Conservation (phyloP, 2,329 filamentous ascomycete species). For the Aspergillus sp. region DNA sequence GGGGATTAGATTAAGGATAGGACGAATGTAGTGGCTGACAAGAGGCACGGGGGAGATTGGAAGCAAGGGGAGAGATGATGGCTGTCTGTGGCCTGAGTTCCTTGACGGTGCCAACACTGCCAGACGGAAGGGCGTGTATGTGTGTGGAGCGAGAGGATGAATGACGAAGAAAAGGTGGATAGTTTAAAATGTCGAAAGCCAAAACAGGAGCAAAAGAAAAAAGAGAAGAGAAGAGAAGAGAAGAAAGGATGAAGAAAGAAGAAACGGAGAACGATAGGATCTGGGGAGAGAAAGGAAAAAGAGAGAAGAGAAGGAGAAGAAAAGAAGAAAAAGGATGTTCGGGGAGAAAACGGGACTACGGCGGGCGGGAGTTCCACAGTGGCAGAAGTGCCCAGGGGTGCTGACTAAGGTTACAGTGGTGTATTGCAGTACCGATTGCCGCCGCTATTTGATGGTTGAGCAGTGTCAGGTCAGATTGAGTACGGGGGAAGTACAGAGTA, state of each 20-base stretch:
- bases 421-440: too few species aligned
- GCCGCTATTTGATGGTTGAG: too few species aligned
- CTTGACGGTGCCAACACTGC: not conserved
- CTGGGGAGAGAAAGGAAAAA: conserved; percentile 5
- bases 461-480: too few species aligned
- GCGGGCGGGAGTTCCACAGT: not conserved
- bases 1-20: not conserved
- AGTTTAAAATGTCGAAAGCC: conserved; percentile 6
- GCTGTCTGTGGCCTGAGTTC: conserved; percentile 10
- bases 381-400: too few species aligned
- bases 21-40: conserved; percentile 3
- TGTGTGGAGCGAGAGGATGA: not conserved
- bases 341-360: not conserved
- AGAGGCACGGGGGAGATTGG: conserved; percentile 10
- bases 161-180: conserved; percentile 23
- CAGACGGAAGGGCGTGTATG: not conserved
- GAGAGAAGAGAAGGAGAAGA: conserved; percentile 9
- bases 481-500: too few species aligned
- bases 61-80: conserved; percentile 19
- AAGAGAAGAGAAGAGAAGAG: conserved; percentile 7
- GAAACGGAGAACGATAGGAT: conserved; percentile 6
- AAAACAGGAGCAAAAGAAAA: conserved; percentile 4
- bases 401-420: too few species aligned
- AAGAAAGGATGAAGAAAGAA: conserved; percentile 8
- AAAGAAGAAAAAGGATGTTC: not conserved